These are phyloP conservation scores for Malus orientalis DNA, from an alignment of 306 rosid species.

Conservation along the genomic window DNA sequence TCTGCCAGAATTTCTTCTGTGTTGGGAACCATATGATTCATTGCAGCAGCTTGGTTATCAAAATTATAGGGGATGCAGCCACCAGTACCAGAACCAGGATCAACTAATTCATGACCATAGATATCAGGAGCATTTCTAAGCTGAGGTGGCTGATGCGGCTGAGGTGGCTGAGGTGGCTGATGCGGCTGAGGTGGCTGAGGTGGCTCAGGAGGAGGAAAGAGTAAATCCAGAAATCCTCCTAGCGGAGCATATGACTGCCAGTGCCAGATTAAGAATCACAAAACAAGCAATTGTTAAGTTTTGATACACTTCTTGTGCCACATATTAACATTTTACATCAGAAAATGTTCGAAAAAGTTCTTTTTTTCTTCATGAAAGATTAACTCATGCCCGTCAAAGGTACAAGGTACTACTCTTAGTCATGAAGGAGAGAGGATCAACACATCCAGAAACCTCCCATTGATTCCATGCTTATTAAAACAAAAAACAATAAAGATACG, in stretches of 20 bases:
- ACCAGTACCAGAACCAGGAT: conserved; percentile 7
- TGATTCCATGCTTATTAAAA: neutral
- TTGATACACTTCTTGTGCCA: no score
- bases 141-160: neutral
- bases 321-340: no score
- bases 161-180: neutral
- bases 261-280: no score
- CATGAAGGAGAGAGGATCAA: neutral
- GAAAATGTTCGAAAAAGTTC: no score
- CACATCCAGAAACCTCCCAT: neutral
- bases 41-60: neutral
- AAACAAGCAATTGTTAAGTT: no score
- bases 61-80: neutral
- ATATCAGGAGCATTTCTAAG: neutral
- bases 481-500: neutral
- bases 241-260: neutral
- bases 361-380: no score
- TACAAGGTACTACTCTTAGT: no score
- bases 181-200: neutral
- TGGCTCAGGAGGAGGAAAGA: neutral
- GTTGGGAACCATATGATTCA: neutral
- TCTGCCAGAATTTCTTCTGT: neutral
- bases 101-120: neutral
- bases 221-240: neutral
- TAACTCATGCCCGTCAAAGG: no score